Evolutionary conservation across 139 green algal species (phyloP), one percentile per base, ranked within the genome.

Genomic region (Chlamydomonas sp.): DNA sequence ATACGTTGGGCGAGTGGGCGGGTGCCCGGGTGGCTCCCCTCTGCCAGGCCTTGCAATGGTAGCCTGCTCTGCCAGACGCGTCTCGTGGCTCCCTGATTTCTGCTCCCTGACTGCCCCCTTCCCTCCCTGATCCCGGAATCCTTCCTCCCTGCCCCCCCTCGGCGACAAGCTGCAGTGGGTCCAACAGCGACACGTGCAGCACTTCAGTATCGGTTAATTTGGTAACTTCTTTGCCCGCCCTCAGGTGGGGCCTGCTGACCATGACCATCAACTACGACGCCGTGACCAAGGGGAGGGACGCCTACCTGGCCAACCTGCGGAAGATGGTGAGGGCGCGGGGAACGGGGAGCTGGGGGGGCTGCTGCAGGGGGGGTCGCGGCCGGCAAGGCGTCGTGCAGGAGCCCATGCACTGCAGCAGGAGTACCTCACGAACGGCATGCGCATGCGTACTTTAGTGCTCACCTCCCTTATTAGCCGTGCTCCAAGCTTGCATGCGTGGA

Each of bases 241-340:
- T 1, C 63, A 83, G 84, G 84, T 88, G 84, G 84, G 84, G 84
- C 63, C 31, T 88, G 20, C 5, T 88, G 57, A 78, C 84, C 18
- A 73, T 75, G 49, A 49, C 77, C 20, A 62, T 88, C 6, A 83
- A 88, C 84, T 83, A 82, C 31, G 66, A 88, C 17, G 75, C n/a
- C n/a, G 75, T 83, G 3, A 82, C 74, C 18, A 62, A 63, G 7
- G 84, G 84, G 57, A 3, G 78, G 9, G 84, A 88, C 74, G 57
- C 75, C 5, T 83, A 83, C 74, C 84, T 88, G 75, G 49, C 64
- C 3, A 74, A 68, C 12, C 63, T 88, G 63, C 16, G 64, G 4
- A 62, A 78, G 3, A 49, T 63, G 84, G 84, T 88, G 59, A 49
- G 31, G 31, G 31, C 31, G 31, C 31, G 31, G 31, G 31, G 31